Evolutionary conservation across 331 rosid genomes (phyloP), one percentile per base, ranked within the genome.

Genomic region (Quercus tomentella): DNA sequence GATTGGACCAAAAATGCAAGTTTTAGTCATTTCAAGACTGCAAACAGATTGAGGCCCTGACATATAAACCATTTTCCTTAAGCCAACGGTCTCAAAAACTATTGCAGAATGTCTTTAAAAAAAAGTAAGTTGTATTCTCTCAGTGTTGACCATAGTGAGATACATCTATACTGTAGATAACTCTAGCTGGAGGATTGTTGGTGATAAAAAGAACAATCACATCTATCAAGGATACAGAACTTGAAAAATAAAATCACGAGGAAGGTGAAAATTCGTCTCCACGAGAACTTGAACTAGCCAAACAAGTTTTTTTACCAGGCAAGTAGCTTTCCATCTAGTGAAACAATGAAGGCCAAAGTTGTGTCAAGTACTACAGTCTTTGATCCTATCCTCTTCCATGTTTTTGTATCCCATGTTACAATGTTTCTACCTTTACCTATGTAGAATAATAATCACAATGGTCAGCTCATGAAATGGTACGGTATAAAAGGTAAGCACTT

Each of bases 321-420:
- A 80, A 96, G 87, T 81, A 89, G 84, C 80, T 86, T 90, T 51
- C 98, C 99, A 75, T 90, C 93, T 62, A 89, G 83, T 20, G 99
- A 96, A 85, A 87, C 89, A 88, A 81, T 92, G 37, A 91, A 88
- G 43, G 97, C 86, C 23, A 79, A 84, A 66, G 92, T 88, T 72
- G 83, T 56, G 78, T 93, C 98, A 25, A 93, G 89, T 51, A 57
- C 84, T 75, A 92, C 76, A 74, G 60, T 61, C 88, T 88, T 93
- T 22, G 97, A 88, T 73, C 84, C 80, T 35, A 84, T 82, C 86
- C 93, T 90, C 79, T 81, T 86, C 94, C 97, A 89, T 35, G 92
- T 90, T 57, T 92, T 76, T 15, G 92, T 83, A 80, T 96, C 85
- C 99, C 99, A 96, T 67, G 88, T 91, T 65, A 86, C 58, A 81